Evolutionary conservation across 148 eudicot genomes (phyloP).

Genomic region (Selenicereus undatus): DNA sequence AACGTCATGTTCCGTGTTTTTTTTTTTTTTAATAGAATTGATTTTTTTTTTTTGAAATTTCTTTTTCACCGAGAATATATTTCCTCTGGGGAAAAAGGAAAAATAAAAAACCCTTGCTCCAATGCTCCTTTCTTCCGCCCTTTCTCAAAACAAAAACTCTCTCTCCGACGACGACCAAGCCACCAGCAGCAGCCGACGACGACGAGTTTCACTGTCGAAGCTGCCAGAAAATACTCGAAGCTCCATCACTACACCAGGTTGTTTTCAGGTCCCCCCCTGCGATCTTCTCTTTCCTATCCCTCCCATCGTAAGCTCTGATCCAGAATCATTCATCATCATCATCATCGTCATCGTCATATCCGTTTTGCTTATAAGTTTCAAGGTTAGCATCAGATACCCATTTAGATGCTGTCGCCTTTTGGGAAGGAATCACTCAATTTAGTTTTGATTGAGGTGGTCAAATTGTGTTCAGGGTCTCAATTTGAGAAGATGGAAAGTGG

Average conservation of each 20-base stretch:
- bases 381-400: not conserved
- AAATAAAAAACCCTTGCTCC: not conserved
- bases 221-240: not conserved
- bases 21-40: too few relatives aligned
- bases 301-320: constrained; percentile 30
- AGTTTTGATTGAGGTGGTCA: constrained; percentile 21
- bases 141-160: constrained; percentile 6
- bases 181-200: constrained; percentile 16
- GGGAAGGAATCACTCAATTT: not conserved
- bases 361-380: not conserved
- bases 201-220: constrained; percentile 8
- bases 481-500: not conserved
- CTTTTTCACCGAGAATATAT: not conserved
- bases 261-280: not conserved
- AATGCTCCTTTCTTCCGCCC: not conserved
- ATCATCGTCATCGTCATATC: not conserved
- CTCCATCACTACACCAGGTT: not conserved
- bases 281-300: constrained; percentile 17
- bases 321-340: not conserved
- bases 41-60: not conserved
- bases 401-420: not conserved
- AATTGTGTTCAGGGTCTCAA: constrained; percentile 23
- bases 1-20: too few relatives aligned
- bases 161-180: constrained; percentile 13
- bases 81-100: not conserved